These are phyloP conservation scores for Verticillium nubilum DNA, from an alignment of 2,329 filamentous ascomycete genomes.

Conservation along the genomic window DNA sequence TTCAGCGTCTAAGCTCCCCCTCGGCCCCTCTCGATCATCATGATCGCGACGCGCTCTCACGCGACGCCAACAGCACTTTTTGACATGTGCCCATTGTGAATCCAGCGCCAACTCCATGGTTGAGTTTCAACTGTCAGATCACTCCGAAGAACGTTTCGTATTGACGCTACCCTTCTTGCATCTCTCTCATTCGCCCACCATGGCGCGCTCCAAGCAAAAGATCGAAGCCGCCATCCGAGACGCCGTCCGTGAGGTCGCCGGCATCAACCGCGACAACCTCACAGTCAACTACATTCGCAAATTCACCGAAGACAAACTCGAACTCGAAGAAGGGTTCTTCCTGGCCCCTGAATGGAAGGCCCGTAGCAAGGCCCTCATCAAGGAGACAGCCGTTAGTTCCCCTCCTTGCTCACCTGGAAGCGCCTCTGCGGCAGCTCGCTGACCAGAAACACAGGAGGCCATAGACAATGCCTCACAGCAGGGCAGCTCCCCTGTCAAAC, in stretches of 20 bases:
- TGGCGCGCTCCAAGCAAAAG: slow-evolving; percentile 34
- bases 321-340: slow-evolving; percentile 47
- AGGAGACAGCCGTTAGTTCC: slow-evolving; percentile 44
- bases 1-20: background rate
- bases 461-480: slow-evolving; percentile 12
- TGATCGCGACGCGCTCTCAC: background rate
- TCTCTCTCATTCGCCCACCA: slow-evolving; percentile 15
- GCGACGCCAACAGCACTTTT: background rate
- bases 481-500: background rate
- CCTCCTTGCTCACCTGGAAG: background rate
- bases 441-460: background rate
- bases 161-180: too few relatives aligned
- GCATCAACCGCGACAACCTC: slow-evolving; percentile 36
- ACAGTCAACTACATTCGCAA: slow-evolving; percentile 54
- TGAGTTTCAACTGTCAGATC: too few relatives aligned
- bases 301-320: slow-evolving; percentile 41
- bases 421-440: background rate
- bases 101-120: background rate
- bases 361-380: slow-evolving; percentile 54
- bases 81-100: background rate
- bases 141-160: too few relatives aligned
- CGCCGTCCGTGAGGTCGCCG: slow-evolving; percentile 41
- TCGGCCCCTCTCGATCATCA: background rate
- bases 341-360: slow-evolving; percentile 46
- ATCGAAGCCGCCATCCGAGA: slow-evolving; percentile 41